Percentiles rank a stretch among this genome's conserved stretches.
Evolutionary conservation across 2,329 filamentous ascomycete genomes (phyloP).

Genomic region (Epichloe scottii): DNA sequence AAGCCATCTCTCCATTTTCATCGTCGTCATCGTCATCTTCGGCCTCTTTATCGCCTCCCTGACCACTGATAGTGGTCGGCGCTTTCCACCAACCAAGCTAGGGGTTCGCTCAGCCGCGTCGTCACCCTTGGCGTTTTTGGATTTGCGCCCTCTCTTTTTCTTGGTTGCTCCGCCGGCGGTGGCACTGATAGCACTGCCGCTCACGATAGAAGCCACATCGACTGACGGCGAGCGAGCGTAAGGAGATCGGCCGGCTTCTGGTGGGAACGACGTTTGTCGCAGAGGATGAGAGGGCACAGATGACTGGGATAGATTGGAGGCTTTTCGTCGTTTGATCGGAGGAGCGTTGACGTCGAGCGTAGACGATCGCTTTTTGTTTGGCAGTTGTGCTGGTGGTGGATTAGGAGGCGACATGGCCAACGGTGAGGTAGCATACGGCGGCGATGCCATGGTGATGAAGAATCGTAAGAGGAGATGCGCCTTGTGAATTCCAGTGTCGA

Average conservation of each 20-base stretch:
- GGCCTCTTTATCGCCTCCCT: constrained; percentile 31
- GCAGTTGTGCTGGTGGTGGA: constrained; percentile 35
- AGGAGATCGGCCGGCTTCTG: constrained; percentile 40
- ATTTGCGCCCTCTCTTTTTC: constrained; percentile 50
- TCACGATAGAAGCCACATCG: constrained; percentile 46
- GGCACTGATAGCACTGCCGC: constrained; percentile 45
- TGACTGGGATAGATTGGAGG: constrained; percentile 46
- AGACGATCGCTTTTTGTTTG: constrained; percentile 47
- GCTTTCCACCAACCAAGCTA: constrained; percentile 28
- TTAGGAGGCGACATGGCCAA: constrained; percentile 43
- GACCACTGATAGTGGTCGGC: constrained; percentile 31
- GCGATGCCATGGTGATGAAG: constrained; percentile 38
- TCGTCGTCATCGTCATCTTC: constrained; percentile 48
- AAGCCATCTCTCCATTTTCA: constrained; percentile 40
- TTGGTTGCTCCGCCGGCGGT: constrained; percentile 28
- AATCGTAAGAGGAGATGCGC: neutral
- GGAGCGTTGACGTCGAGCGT: constrained; percentile 40
- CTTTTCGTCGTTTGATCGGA: constrained; percentile 55
- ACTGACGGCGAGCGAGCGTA: constrained; percentile 53
- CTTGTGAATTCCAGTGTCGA: neutral
- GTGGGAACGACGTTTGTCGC: constrained; percentile 71
- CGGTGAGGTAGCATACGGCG: constrained; percentile 37
- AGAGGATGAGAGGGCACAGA: constrained; percentile 53
- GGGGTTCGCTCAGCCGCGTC: constrained; percentile 29
- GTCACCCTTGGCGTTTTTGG: constrained; percentile 40